Conservation (phyloP, 2,329 filamentous ascomycete species). For the Conoideocrella luteorostrata region DNA sequence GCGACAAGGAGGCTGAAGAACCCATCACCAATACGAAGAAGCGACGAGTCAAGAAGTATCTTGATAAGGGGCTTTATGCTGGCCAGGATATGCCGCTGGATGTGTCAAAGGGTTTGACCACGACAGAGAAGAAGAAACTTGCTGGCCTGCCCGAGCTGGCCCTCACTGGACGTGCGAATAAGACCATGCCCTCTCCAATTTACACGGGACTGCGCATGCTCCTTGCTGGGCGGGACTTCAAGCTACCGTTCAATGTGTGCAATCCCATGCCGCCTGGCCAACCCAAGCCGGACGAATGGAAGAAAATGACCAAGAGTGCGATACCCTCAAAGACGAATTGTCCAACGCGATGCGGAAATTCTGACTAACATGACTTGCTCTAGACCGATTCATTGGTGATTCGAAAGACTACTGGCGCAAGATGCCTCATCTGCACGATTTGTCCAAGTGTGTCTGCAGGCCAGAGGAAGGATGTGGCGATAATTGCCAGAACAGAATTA, state of each 20-base stretch:
- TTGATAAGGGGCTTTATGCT: conserved; percentile 77
- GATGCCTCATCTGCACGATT: conserved; percentile 64
- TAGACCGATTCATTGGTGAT: conserved; percentile 86
- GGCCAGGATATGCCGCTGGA: conserved; percentile 61
- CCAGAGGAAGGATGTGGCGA: conserved; percentile 78
- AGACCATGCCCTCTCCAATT: conserved; percentile 66
- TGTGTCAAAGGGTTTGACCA: conserved; percentile 40
- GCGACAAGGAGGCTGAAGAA: conserved; percentile 13
- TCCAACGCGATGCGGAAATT: no score
- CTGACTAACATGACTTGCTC: conserved; percentile 20
- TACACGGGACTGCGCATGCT: conserved; percentile 68
- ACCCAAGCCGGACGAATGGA: conserved; percentile 89
- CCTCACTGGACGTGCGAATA: conserved; percentile 44
- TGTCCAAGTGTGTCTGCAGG: conserved; percentile 71
- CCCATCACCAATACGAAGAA: conserved; percentile 29
- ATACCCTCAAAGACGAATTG: conserved; percentile 5
- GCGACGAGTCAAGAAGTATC: conserved; percentile 64
- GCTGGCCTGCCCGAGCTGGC: conserved; percentile 40
- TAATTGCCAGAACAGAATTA: conserved; percentile 87
- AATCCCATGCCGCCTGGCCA: conserved; percentile 79
- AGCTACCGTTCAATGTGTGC: conserved; percentile 84
- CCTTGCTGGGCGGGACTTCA: conserved; percentile 71
- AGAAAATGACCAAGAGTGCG: conserved; percentile 81
- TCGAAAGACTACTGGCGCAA: conserved; percentile 77
- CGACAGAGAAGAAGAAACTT: conserved; percentile 45